phyloP scores from a whole-genome alignment of 139 green algal species.

The Ulvella scutata region DNA sequence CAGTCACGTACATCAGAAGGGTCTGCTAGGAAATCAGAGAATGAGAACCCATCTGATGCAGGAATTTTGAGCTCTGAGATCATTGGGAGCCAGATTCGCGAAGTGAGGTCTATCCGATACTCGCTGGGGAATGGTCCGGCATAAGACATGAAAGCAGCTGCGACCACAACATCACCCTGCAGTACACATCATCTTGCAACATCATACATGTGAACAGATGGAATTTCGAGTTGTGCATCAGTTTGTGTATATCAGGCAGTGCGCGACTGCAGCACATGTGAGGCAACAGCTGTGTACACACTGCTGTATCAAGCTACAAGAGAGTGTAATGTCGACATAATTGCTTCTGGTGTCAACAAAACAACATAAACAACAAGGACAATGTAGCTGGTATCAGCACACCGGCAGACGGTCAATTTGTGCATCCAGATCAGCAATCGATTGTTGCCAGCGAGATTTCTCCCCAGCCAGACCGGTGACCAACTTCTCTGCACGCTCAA shows the following conservation, averaged over 20 bases:
- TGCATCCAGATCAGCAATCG: slow-evolving; percentile 37
- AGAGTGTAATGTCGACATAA: too few species aligned
- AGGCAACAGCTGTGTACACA: too few species aligned
- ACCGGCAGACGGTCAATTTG: slow-evolving; percentile 28
- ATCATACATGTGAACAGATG: too few species aligned
- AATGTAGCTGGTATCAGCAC: too few species aligned
- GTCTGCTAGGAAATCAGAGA: slow-evolving; percentile 56
- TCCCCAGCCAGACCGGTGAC: slow-evolving; percentile 47
- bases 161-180: slow-evolving; percentile 44
- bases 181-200: too few species aligned
- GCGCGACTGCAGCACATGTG: too few species aligned
- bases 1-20: slow-evolving; percentile 60
- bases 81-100: slow-evolving; percentile 46
- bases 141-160: slow-evolving; percentile 58
- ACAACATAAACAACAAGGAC: too few species aligned
- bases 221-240: too few species aligned
- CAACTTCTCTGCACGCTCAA: slow-evolving; percentile 61
- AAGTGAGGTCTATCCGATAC: slow-evolving; percentile 51
- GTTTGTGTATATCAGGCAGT: too few species aligned
- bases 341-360: too few species aligned
- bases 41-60: slow-evolving; percentile 45
- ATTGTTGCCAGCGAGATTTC: slow-evolving; percentile 46
- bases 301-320: too few species aligned
- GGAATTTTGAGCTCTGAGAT: slow-evolving; percentile 43
- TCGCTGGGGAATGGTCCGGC: slow-evolving; percentile 63